Evolutionary conservation across 2,329 filamentous ascomycete genomes (phyloP).

Genomic region (Claviceps purpurea): DNA sequence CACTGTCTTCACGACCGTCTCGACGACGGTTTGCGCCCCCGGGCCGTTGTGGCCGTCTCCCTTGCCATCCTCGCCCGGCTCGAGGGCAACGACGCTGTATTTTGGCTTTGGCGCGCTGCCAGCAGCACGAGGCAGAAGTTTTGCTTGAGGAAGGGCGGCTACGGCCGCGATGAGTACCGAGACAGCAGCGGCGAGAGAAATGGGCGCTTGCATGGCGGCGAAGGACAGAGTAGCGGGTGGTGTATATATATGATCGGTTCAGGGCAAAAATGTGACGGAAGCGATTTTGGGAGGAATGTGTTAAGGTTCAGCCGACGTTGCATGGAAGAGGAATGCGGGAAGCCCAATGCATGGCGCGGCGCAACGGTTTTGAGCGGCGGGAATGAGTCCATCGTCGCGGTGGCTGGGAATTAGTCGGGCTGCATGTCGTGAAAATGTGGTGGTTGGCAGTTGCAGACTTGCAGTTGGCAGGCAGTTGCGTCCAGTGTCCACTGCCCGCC

Average conservation of each 20-base stretch:
- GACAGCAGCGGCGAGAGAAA: slow-evolving; percentile 18
- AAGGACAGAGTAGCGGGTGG: not conserved
- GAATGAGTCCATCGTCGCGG: not conserved
- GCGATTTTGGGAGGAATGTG: not conserved
- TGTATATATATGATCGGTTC: too few relatives aligned
- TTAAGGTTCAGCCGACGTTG: not conserved
- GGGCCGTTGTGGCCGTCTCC: not conserved
- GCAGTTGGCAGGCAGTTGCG: not conserved
- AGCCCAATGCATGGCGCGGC: not conserved
- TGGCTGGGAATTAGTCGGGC: slow-evolving; percentile 3
- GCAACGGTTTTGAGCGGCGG: slow-evolving; percentile 1
- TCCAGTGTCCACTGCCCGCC: not conserved
- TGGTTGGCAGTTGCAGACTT: slow-evolving; percentile 2
- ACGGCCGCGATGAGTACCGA: slow-evolving; percentile 14
- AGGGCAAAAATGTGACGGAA: not conserved
- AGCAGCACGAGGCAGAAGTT: slow-evolving; percentile 12
- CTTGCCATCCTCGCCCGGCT: slow-evolving; percentile 16
- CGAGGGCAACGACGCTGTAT: slow-evolving; percentile 27
- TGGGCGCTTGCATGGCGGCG: slow-evolving; percentile 18
- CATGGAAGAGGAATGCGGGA: not conserved
- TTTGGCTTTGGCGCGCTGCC: slow-evolving; percentile 14
- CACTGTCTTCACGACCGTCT: slow-evolving; percentile 18
- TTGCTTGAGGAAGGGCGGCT: slow-evolving; percentile 16
- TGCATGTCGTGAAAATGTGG: not conserved
- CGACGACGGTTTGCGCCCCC: slow-evolving; percentile 13